phyloP scores from a whole-genome alignment of 2,329 filamentous ascomycete genomes.

The Arthrobotrys pseudoclavata region DNA sequence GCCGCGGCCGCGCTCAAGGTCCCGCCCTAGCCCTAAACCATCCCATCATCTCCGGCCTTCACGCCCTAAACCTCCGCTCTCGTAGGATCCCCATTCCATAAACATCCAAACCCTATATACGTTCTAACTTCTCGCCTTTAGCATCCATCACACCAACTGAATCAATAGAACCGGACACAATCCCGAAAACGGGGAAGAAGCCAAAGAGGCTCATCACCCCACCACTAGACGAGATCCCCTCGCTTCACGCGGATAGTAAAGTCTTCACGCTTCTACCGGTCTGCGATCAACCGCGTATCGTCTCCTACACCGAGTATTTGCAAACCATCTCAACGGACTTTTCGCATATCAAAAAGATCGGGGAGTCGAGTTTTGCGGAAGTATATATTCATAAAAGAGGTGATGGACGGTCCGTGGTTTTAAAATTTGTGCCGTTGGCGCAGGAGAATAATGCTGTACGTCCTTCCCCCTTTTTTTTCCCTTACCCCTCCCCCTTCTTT shows the following conservation, averaged over 20 bases:
- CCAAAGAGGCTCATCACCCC: constrained; percentile 3
- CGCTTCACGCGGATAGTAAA: constrained; percentile 40
- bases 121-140: not conserved
- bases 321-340: constrained; percentile 43
- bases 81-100: constrained; percentile 12
- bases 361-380: constrained; percentile 53
- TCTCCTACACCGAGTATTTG: constrained; percentile 39
- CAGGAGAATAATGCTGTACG: constrained; percentile 43
- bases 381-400: constrained; percentile 50
- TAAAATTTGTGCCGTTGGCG: constrained; percentile 37
- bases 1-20: constrained; percentile 24
- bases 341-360: constrained; percentile 53
- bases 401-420: constrained; percentile 34
- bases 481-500: too few species aligned
- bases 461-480: not conserved
- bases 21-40: constrained; percentile 18
- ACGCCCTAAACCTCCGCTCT: constrained; percentile 9
- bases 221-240: not conserved
- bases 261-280: constrained; percentile 41
- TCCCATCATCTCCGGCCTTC: not conserved
- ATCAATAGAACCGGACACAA: not conserved
- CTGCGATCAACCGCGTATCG: constrained; percentile 24
- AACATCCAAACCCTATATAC: not conserved
- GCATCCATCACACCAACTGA: not conserved
- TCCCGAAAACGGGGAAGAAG: not conserved